phyloP scores from a whole-genome alignment of 2,329 filamentous ascomycete species.

The Fusarium falciforme region DNA sequence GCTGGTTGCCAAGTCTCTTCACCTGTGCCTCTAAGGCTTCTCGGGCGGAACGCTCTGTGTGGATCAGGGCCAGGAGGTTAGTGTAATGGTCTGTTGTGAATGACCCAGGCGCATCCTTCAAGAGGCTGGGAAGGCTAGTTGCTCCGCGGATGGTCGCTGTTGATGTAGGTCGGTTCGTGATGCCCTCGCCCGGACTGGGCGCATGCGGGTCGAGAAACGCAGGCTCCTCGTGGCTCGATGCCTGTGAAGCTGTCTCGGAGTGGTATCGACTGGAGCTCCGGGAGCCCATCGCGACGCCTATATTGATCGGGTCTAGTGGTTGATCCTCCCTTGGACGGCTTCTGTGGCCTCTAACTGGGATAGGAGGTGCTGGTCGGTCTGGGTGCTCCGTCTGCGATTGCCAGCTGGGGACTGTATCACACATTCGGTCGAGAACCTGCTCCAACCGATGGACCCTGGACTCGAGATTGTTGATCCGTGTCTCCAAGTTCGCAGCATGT shows the following conservation, averaged over 20 bases:
- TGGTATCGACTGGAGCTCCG: slow-evolving; percentile 49
- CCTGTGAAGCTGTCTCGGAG: slow-evolving; percentile 46
- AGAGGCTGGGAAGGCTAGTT: slow-evolving; percentile 57
- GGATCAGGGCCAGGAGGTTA: slow-evolving; percentile 63
- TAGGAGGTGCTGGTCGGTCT: slow-evolving; percentile 40
- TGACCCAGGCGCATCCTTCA: slow-evolving; percentile 46
- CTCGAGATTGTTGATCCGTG: slow-evolving; percentile 64
- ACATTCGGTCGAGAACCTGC: slow-evolving; percentile 62
- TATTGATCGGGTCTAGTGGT: background rate
- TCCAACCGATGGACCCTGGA: slow-evolving; percentile 64
- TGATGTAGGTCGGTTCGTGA: slow-evolving; percentile 53
- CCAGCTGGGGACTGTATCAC: slow-evolving; percentile 58
- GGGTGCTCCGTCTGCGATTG: slow-evolving; percentile 46
- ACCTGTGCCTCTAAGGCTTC: slow-evolving; percentile 68
- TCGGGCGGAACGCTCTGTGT: slow-evolving; percentile 67
- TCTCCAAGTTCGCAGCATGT: slow-evolving; percentile 64
- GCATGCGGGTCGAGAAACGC: slow-evolving; percentile 52
- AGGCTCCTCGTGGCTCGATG: slow-evolving; percentile 53
- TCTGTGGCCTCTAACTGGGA: slow-evolving; percentile 38
- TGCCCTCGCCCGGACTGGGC: background rate
- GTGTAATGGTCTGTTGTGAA: slow-evolving; percentile 61
- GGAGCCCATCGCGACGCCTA: slow-evolving; percentile 25
- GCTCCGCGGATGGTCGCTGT: slow-evolving; percentile 61
- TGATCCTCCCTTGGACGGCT: background rate
- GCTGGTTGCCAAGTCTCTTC: slow-evolving; percentile 61